Evolutionary conservation across 208 protist species (phyloP).

Genomic region (Strigomonas culicis): DNA sequence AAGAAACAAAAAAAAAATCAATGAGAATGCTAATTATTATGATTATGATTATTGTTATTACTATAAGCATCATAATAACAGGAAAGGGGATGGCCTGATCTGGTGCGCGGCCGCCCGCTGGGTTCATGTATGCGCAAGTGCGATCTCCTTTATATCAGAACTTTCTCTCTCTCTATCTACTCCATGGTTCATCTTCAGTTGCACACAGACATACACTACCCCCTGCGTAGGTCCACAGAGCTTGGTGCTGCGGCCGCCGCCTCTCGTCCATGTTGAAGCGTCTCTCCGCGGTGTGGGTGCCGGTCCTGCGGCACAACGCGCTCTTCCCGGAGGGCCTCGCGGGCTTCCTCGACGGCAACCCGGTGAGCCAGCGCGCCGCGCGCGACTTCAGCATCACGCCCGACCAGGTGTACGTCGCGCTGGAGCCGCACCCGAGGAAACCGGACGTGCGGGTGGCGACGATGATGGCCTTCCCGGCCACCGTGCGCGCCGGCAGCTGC

Average conservation of each 20-base stretch:
- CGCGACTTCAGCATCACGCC: conserved; percentile 23
- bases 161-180: neutral
- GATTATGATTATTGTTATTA: too few relatives aligned
- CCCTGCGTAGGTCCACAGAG: neutral
- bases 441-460: neutral
- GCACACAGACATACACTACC: neutral
- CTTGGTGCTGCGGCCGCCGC: too few relatives aligned
- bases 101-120: too few relatives aligned
- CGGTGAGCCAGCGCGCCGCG: conserved; percentile 27
- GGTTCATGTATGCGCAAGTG: too few relatives aligned
- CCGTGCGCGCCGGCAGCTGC: conserved; percentile 32
- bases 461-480: conserved; percentile 60
- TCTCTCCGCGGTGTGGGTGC: conserved; percentile 52
- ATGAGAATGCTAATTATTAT: neutral
- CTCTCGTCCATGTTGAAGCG: conserved; percentile 46
- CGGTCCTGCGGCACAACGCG: conserved; percentile 42
- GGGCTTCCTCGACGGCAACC: conserved; percentile 32
- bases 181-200: neutral
- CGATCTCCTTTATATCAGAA: neutral
- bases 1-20: conserved; percentile 10
- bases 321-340: conserved; percentile 28
- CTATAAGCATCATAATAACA: neutral
- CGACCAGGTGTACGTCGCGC: conserved; percentile 37
- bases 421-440: conserved; percentile 20
- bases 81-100: too few relatives aligned